Conservation (phyloP, 1,284 basidiomycete species). For the Peniophora sp. region DNA sequence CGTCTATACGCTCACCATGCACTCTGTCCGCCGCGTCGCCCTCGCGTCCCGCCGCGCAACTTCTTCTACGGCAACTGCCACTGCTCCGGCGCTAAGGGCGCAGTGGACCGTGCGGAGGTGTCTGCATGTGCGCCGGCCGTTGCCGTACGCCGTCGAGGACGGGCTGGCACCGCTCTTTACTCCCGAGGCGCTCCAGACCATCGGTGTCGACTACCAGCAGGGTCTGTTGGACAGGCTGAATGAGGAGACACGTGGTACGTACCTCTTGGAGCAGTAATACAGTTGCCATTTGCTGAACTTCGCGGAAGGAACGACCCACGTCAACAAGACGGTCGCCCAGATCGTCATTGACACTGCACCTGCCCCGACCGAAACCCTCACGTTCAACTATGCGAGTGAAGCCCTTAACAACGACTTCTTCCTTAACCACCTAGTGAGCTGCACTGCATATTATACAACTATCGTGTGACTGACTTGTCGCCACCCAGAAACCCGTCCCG, state of each 20-base stretch:
- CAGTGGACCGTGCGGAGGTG: conserved; percentile 19
- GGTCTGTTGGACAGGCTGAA: conserved; percentile 72
- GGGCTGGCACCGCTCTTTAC: conserved; percentile 74
- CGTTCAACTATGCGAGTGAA: conserved; percentile 89
- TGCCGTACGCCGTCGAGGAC: conserved; percentile 59
- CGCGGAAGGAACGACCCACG: neutral
- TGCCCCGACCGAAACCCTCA: conserved; percentile 56
- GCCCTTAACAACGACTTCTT: conserved; percentile 97
- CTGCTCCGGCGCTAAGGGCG: neutral
- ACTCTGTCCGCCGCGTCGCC: conserved; percentile 16
- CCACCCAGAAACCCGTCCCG: conserved; percentile 35
- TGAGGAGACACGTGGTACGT: conserved; percentile 63
- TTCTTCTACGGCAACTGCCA: conserved; percentile 5
- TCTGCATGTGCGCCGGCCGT: conserved; percentile 47
- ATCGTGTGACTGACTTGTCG: neutral
- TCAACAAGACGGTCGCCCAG: conserved; percentile 56
- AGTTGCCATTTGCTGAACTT: neutral
- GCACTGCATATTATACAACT: conserved; percentile 4
- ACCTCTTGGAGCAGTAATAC: neutral
- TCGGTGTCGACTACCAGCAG: conserved; percentile 77
- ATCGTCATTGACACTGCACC: conserved; percentile 68
- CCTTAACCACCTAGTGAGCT: conserved; percentile 74
- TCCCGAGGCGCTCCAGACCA: conserved; percentile 52
- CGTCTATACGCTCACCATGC: conserved; percentile 13
- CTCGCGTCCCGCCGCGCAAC: conserved; percentile 12